phyloP scores from a whole-genome alignment of 208 protist genomes.

The Trypanosoma caninum region DNA sequence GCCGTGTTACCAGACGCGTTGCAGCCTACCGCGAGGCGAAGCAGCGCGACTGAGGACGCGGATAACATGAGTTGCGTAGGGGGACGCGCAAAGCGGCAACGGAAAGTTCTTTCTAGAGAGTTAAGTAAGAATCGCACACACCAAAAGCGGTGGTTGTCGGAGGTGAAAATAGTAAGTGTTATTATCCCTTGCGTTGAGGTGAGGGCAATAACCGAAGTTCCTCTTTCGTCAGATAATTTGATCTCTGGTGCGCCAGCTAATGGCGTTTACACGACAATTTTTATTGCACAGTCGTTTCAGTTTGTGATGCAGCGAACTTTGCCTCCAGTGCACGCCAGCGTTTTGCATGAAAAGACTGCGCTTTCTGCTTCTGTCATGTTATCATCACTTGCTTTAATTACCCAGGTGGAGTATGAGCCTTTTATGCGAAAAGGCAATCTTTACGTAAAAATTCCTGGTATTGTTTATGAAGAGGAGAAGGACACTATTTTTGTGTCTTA shows the following conservation, averaged over 20 bases:
- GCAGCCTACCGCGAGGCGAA: too few species aligned
- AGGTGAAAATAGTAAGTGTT: conserved; percentile 64
- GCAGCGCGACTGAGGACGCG: neutral
- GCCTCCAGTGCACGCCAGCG: conserved; percentile 52
- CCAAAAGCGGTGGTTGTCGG: conserved; percentile 79
- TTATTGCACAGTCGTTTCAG: conserved; percentile 42
- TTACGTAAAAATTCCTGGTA: conserved; percentile 37
- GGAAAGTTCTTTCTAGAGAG: conserved; percentile 18
- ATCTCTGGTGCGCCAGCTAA: conserved; percentile 2
- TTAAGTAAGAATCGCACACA: conserved; percentile 59
- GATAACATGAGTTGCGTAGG: neutral
- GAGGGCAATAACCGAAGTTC: conserved; percentile 56
- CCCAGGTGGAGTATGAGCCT: conserved; percentile 82
- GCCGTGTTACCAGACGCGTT: too few species aligned
- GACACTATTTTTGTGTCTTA: conserved; percentile 61
- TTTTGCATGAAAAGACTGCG: conserved; percentile 20
- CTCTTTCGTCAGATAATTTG: conserved; percentile 46
- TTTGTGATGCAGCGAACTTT: conserved; percentile 48
- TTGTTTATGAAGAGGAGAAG: conserved; percentile 56
- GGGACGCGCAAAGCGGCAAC: neutral
- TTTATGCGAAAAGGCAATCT: conserved; percentile 61
- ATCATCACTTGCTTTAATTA: conserved; percentile 51
- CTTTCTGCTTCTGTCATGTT: conserved; percentile 55
- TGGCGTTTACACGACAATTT: conserved; percentile 67
- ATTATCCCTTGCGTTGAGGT: conserved; percentile 62